A percentile compares a stretch with the other conserved stretches of the same genome.
These are phyloP conservation scores for Coriolopsis trogii DNA, from an alignment of 1,284 basidiomycete species.

Conservation along the genomic window DNA sequence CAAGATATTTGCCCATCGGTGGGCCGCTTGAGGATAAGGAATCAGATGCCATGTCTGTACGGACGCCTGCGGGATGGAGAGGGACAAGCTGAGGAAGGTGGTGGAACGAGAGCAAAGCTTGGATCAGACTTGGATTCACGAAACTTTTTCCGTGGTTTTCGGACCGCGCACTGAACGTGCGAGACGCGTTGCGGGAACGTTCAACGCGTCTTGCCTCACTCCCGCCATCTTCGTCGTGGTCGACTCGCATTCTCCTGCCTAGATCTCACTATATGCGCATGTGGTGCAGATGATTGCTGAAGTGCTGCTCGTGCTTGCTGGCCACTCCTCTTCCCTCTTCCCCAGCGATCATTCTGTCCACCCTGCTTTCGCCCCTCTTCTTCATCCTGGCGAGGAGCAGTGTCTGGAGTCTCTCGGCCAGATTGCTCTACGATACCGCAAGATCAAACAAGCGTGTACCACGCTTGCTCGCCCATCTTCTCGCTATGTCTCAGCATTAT, in stretches of 20 bases:
- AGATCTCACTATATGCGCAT: not conserved
- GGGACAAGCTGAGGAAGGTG: not conserved
- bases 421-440: constrained; percentile 73
- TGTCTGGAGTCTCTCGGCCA: constrained; percentile 74
- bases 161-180: too few relatives aligned
- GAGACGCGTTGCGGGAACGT: not conserved
- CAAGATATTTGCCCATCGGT: constrained; percentile 88
- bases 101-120: not conserved
- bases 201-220: not conserved
- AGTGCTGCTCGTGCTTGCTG: constrained; percentile 80
- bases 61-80: not conserved
- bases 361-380: constrained; percentile 66
- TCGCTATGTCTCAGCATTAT: constrained; percentile 77
- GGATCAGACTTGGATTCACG: not conserved
- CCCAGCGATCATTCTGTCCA: constrained; percentile 58
- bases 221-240: not conserved
- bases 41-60: constrained; percentile 24
- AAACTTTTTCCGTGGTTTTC: constrained; percentile 25
- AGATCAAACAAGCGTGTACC: constrained; percentile 60
- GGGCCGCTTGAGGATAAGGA: constrained; percentile 34
- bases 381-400: constrained; percentile 87
- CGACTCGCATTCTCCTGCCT: not conserved
- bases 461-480: constrained; percentile 62
- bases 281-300: constrained; percentile 73
- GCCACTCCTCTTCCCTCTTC: constrained; percentile 84